Evolutionary conservation across 2,329 filamentous ascomycete genomes (phyloP).

Genomic region (Akanthomyces muscarius): DNA sequence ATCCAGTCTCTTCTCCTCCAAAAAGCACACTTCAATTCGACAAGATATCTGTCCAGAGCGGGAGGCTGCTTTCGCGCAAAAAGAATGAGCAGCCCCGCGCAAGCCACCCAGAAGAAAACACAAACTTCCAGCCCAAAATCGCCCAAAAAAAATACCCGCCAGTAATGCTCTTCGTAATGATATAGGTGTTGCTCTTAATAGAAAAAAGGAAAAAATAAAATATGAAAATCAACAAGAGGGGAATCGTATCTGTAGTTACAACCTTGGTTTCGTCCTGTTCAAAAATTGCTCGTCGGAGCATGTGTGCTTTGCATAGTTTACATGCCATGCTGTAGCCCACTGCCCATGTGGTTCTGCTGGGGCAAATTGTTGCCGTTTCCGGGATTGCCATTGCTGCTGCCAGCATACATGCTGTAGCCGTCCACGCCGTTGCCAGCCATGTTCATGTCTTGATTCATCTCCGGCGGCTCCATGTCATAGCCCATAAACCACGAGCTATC

Average conservation of each 20-base stretch:
- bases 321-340: slow-evolving; percentile 13
- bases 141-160: background rate
- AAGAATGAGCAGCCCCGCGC: background rate
- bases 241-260: background rate
- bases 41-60: background rate
- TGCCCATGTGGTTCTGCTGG: slow-evolving; percentile 16
- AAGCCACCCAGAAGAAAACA: background rate
- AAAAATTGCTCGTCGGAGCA: background rate
- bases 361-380: slow-evolving; percentile 12
- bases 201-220: background rate
- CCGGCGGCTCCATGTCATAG: slow-evolving; percentile 81
- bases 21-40: background rate
- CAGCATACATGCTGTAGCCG: slow-evolving; percentile 47
- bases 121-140: background rate
- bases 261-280: background rate
- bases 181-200: background rate
- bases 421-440: slow-evolving; percentile 43
- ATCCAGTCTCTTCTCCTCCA: background rate
- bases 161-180: slow-evolving; percentile 1
- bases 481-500: slow-evolving; percentile 84
- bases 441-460: slow-evolving; percentile 47
- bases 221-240: background rate
- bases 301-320: background rate
- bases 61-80: background rate
- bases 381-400: slow-evolving; percentile 2